Percentiles rank a stretch among this genome's conserved stretches.
phyloP scores from a whole-genome alignment of 768 basidiomycete genomes.

The Mycena polygramma region DNA sequence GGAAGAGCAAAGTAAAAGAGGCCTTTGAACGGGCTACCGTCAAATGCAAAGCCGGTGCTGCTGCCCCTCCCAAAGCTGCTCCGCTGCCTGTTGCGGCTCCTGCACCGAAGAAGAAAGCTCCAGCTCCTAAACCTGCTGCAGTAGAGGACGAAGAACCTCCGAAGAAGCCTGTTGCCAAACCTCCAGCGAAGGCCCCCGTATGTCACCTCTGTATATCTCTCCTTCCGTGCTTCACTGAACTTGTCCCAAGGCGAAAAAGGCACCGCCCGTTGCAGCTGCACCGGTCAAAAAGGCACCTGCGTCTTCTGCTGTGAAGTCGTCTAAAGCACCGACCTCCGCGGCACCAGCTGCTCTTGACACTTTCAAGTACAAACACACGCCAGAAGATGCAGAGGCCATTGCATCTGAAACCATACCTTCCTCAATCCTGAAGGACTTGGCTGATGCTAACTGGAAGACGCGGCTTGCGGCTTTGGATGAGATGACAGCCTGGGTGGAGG shows the following conservation, averaged over 20 bases:
- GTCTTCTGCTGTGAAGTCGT: constrained; percentile 52
- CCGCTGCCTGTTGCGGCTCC: constrained; percentile 45
- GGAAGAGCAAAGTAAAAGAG: constrained; percentile 94
- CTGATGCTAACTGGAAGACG: constrained; percentile 95
- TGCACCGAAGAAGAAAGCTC: constrained; percentile 51
- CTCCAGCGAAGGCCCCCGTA: constrained; percentile 55
- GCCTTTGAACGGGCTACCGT: constrained; percentile 93
- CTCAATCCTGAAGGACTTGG: constrained; percentile 77
- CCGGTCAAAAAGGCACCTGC: constrained; percentile 60
- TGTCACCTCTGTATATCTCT: constrained; percentile 20
- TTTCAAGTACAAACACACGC: constrained; percentile 91
- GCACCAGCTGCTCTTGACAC: constrained; percentile 75
- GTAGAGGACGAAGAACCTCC: constrained; percentile 47
- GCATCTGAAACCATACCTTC: constrained; percentile 81
- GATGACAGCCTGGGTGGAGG: constrained; percentile 86
- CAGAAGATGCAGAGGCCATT: constrained; percentile 91
- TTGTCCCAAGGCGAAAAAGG: constrained; percentile 65
- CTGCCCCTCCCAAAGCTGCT: constrained; percentile 61
- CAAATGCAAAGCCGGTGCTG: constrained; percentile 81
- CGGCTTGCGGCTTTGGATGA: constrained; percentile 90
- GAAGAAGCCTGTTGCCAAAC: constrained; percentile 60
- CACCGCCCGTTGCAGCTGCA: constrained; percentile 50
- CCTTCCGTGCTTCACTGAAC: constrained; percentile 4
- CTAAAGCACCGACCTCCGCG: constrained; percentile 57
- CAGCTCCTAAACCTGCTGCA: constrained; percentile 38